Conservation (phyloP, 2,329 filamentous ascomycete species). For the Epichloe elymi region DNA sequence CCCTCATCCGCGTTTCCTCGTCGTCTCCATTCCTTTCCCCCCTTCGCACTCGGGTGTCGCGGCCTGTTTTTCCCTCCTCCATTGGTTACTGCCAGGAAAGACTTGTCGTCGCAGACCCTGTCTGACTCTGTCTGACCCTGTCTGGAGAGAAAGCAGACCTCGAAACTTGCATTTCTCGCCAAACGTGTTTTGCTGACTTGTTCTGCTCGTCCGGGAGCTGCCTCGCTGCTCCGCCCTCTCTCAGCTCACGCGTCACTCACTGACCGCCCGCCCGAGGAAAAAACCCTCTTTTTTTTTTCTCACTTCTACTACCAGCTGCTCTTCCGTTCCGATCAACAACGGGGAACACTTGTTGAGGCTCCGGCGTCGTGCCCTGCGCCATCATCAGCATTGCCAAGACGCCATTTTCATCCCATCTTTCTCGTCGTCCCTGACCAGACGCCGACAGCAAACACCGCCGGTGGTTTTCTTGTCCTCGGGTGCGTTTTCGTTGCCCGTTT, state of each 20-base stretch:
- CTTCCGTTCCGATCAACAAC: constrained; percentile 3
- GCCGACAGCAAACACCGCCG: constrained; percentile 1
- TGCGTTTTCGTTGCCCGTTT: not conserved
- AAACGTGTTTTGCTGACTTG: not conserved
- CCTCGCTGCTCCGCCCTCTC: not conserved
- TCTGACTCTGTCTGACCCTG: no score
- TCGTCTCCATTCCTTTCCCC: not conserved
- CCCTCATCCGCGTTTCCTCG: constrained; percentile 3
- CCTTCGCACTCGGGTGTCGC: not conserved
- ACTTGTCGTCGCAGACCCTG: no score
- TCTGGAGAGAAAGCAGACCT: no score
- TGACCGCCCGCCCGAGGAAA: not conserved
- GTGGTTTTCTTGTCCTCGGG: not conserved
- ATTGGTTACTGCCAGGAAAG: not conserved
- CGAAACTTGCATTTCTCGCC: not conserved
- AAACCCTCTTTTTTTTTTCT: not conserved
- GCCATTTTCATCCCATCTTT: not conserved
- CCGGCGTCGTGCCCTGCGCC: constrained; percentile 4
- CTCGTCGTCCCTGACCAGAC: not conserved
- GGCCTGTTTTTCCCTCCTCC: constrained; percentile 3
- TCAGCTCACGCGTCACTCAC: constrained; percentile 3
- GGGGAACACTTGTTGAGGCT: constrained; percentile 1
- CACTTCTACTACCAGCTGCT: not conserved
- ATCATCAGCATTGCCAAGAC: constrained; percentile 2
- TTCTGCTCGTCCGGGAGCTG: not conserved